Evolutionary conservation across 2,329 filamentous ascomycete species (phyloP).

Genomic region (Meredithiella fracta): DNA sequence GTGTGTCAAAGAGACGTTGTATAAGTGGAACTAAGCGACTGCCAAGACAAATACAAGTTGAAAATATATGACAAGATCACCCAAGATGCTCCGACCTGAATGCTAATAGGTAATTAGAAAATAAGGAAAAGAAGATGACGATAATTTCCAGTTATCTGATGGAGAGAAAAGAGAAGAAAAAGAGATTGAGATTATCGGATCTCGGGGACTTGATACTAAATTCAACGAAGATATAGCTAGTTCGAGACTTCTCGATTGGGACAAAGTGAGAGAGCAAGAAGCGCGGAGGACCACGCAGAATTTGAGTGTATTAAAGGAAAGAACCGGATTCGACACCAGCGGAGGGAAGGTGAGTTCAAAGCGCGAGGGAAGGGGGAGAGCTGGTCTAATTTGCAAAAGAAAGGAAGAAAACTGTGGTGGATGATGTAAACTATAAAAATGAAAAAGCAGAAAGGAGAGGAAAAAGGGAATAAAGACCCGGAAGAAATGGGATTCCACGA

Average conservation of each 20-base stretch:
- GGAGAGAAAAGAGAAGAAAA: neutral
- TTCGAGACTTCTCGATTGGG: no score
- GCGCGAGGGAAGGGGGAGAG: no score
- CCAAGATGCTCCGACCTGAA: no score
- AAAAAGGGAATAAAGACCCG: no score
- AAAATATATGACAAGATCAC: no score
- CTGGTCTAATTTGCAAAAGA: neutral
- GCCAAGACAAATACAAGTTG: neutral
- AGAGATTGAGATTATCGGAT: neutral
- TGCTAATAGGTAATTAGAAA: no score
- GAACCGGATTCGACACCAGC: neutral
- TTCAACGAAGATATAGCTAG: no score
- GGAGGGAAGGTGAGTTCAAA: no score
- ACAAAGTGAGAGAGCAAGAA: neutral
- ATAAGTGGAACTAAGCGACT: neutral
- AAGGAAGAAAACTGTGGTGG: neutral
- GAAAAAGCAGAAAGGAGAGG: no score
- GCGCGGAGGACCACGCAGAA: neutral
- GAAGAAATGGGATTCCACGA: neutral
- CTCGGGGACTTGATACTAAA: no score
- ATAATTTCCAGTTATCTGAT: no score
- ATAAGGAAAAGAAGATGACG: neutral
- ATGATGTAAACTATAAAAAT: no score
- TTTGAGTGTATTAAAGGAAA: slow-evolving; percentile 3
- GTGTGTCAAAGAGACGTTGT: neutral